phyloP scores from a whole-genome alignment of 140 eudicot genomes.

The Cichorium intybus region DNA sequence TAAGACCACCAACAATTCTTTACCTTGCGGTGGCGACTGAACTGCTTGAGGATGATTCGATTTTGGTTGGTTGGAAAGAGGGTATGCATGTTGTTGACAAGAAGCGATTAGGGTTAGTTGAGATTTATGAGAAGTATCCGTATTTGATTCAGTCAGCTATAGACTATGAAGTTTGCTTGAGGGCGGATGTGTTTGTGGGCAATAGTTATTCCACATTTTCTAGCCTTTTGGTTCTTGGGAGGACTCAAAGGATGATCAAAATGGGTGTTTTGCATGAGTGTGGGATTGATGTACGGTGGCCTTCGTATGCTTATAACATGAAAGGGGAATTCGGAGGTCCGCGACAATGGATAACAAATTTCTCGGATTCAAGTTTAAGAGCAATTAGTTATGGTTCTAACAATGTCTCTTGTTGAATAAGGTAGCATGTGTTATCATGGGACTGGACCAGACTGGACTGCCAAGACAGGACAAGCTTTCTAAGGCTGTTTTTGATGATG shows the following conservation, averaged over 20 bases:
- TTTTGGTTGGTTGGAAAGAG: constrained; percentile 63
- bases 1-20: constrained; percentile 42
- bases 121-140: constrained; percentile 47
- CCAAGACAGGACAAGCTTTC: background rate
- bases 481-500: background rate
- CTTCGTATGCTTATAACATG: constrained; percentile 83
- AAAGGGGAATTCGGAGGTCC: constrained; percentile 49
- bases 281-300: constrained; percentile 52
- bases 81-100: constrained; percentile 68
- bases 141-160: constrained; percentile 77
- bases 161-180: constrained; percentile 78
- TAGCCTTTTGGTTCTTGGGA: constrained; percentile 77
- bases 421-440: background rate
- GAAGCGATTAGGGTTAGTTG: constrained; percentile 53
- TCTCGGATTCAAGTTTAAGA: constrained; percentile 49
- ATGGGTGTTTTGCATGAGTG: constrained; percentile 41
- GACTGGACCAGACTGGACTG: background rate
- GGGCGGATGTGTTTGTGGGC: constrained; percentile 78
- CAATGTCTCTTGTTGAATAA: constrained; percentile 43
- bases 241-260: constrained; percentile 58
- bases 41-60: constrained; percentile 63
- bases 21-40: constrained; percentile 86
- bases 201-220: constrained; percentile 92
- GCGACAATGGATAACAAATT: constrained; percentile 58
- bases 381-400: constrained; percentile 79